Evolutionary conservation across 345 rosid species (phyloP).

Genomic region (Brassica cretica): DNA sequence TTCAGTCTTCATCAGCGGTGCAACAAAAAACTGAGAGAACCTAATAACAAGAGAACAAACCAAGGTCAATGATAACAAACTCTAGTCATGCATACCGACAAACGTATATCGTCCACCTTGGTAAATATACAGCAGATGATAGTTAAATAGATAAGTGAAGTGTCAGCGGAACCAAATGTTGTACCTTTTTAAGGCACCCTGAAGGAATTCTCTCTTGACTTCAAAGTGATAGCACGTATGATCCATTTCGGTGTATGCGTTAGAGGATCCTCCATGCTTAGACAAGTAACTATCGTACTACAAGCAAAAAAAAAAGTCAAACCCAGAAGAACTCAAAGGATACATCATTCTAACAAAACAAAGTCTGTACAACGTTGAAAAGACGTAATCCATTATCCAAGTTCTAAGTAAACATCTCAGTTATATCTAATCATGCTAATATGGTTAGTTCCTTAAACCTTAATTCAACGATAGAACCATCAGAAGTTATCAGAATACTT

Average conservation of each 20-base stretch:
- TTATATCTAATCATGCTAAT: neutral
- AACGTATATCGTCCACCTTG: neutral
- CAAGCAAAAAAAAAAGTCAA: conserved; percentile 53
- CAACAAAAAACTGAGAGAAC: conserved; percentile 95
- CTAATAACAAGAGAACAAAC: conserved; percentile 48
- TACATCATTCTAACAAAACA: conserved; percentile 13
- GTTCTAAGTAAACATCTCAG: neutral
- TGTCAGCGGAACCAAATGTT: conserved; percentile 8
- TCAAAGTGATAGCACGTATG: conserved; percentile 98
- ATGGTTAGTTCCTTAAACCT: neutral
- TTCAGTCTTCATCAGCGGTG: conserved; percentile 91
- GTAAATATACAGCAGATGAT: conserved; percentile 5
- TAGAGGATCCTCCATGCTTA: conserved; percentile 97
- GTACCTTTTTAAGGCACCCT: conserved; percentile 87
- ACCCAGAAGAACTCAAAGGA: conserved; percentile 24
- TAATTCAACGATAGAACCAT: neutral
- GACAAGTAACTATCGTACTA: conserved; percentile 99
- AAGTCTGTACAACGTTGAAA: conserved; percentile 3
- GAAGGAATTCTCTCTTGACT: conserved; percentile 82
- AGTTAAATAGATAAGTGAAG: neutral
- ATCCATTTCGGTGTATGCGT: conserved; percentile 94
- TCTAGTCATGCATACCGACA: conserved; percentile 13
- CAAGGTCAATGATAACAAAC: conserved; percentile 25
- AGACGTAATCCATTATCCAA: conserved; percentile 10
- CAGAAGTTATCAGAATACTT: conserved; percentile 2